Percentiles rank a stretch among this genome's conserved stretches.
Evolutionary conservation across 345 rosid species (phyloP).

Genomic region (Turritis glabra): DNA sequence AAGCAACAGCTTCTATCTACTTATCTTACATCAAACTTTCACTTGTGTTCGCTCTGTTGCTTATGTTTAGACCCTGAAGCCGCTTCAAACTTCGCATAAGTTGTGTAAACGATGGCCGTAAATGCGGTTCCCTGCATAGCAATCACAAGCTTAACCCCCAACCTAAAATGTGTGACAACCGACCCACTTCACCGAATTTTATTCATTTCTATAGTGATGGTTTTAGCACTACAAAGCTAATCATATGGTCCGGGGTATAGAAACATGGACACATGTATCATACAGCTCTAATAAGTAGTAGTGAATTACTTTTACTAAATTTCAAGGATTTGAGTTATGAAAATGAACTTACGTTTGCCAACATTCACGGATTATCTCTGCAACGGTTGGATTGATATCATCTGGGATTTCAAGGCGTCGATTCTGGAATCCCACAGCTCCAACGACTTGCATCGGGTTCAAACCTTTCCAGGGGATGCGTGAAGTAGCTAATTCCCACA

Average conservation of each 20-base stretch:
- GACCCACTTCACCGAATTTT: background rate
- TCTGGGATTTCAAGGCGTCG: slow-evolving; percentile 84
- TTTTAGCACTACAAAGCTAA: background rate
- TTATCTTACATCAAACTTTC: slow-evolving; percentile 42
- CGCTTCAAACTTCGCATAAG: slow-evolving; percentile 67
- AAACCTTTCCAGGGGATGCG: slow-evolving; percentile 88
- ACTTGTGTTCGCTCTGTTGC: slow-evolving; percentile 43
- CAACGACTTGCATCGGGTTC: slow-evolving; percentile 99
- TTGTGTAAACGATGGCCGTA: slow-evolving; percentile 85
- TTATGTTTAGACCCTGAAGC: slow-evolving; percentile 54
- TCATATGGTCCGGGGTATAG: background rate
- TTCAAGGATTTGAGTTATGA: background rate
- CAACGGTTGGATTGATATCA: slow-evolving; percentile 65
- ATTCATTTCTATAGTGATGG: background rate
- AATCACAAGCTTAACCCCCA: slow-evolving; percentile 7
- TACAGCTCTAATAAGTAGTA: background rate
- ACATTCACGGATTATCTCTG: slow-evolving; percentile 79
- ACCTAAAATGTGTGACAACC: background rate
- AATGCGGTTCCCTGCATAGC: slow-evolving; percentile 70
- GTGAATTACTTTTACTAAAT: background rate
- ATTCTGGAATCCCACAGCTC: slow-evolving; percentile 98
- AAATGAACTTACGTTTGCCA: slow-evolving; percentile 78
- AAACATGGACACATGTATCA: background rate
- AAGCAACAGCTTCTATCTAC: slow-evolving; percentile 36
- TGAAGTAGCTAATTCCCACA: slow-evolving; percentile 90